Conservation (phyloP, 257 asterid genomes). For the Fraxinus pennsylvanica region DNA sequence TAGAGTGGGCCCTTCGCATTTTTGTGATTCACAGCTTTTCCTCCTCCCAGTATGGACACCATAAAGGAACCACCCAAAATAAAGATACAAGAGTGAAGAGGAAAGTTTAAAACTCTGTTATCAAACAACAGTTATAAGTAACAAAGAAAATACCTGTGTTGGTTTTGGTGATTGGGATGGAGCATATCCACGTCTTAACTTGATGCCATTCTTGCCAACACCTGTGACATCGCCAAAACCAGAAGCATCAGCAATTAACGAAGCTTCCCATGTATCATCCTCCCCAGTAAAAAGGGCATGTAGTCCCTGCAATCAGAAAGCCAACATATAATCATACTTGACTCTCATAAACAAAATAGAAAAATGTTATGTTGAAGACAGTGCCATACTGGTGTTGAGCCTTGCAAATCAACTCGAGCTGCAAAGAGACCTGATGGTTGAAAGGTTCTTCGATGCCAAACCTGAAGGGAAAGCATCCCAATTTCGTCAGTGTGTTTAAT, state of each 20-base stretch:
- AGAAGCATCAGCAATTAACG: constrained; percentile 77
- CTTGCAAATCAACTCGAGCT: constrained; percentile 97
- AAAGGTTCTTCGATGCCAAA: constrained; percentile 95
- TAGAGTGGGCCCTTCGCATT: not conserved
- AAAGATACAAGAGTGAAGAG: not conserved
- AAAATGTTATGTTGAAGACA: constrained; percentile 15
- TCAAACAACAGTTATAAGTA: constrained; percentile 8
- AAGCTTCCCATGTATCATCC: constrained; percentile 98
- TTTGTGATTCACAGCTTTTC: not conserved
- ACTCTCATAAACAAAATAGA: constrained; percentile 3
- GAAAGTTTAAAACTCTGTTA: constrained; percentile 7
- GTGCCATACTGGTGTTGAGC: constrained; percentile 69
- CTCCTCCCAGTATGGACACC: not conserved
- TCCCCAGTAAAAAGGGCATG: constrained; percentile 95
- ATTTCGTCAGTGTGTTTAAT: constrained; percentile 20
- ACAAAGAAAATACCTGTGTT: constrained; percentile 61
- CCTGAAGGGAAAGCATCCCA: constrained; percentile 46
- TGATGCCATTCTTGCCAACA: constrained; percentile 51
- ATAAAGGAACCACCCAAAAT: not conserved
- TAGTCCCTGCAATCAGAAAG: constrained; percentile 58
- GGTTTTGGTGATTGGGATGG: constrained; percentile 81
- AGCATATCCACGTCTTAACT: constrained; percentile 95
- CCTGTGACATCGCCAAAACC: constrained; percentile 60
- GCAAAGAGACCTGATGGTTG: constrained; percentile 98
- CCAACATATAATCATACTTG: constrained; percentile 13